Evolutionary conservation across 202 grass and related monocot species (phyloP).

Genomic region (Brachypodium distachyon): DNA sequence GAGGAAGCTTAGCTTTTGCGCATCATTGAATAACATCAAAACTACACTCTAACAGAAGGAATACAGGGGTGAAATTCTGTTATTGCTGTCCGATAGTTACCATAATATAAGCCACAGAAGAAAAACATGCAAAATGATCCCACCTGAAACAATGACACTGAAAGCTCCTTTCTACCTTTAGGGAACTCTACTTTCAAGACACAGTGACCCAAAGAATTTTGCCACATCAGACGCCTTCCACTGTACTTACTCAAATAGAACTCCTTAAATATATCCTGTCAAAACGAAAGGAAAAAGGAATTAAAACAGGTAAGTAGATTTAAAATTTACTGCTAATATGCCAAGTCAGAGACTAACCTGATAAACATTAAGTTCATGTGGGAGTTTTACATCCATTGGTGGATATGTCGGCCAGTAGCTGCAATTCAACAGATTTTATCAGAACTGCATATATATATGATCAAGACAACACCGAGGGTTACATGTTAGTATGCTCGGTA

Average conservation of each 20-base stretch:
- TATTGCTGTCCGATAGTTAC: background rate
- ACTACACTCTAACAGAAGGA: slow-evolving; percentile 69
- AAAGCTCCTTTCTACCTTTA: slow-evolving; percentile 97
- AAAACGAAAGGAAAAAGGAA: background rate
- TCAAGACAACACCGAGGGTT: slow-evolving; percentile 5
- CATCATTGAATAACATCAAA: slow-evolving; percentile 94
- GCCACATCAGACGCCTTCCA: slow-evolving; percentile 98
- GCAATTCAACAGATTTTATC: slow-evolving; percentile 31
- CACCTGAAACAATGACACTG: slow-evolving; percentile 98
- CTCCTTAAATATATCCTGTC: slow-evolving; percentile 99
- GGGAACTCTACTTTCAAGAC: slow-evolving; percentile 95
- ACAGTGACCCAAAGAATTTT: slow-evolving; percentile 98
- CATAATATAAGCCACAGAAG: background rate
- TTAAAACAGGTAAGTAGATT: background rate
- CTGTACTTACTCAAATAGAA: slow-evolving; percentile 99
- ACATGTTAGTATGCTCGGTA: background rate
- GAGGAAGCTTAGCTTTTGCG: slow-evolving; percentile 86
- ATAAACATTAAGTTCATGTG: slow-evolving; percentile 96
- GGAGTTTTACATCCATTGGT: slow-evolving; percentile 96
- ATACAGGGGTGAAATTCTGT: background rate
- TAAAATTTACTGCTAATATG: background rate
- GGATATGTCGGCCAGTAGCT: slow-evolving; percentile 99
- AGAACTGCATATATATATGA: slow-evolving; percentile 12
- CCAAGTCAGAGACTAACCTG: slow-evolving; percentile 53
- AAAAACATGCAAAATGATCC: background rate